Percentiles rank a stretch among this genome's conserved stretches.
phyloP scores from a whole-genome alignment of 2,329 filamentous ascomycete genomes.

The Penicillium digitatum region DNA sequence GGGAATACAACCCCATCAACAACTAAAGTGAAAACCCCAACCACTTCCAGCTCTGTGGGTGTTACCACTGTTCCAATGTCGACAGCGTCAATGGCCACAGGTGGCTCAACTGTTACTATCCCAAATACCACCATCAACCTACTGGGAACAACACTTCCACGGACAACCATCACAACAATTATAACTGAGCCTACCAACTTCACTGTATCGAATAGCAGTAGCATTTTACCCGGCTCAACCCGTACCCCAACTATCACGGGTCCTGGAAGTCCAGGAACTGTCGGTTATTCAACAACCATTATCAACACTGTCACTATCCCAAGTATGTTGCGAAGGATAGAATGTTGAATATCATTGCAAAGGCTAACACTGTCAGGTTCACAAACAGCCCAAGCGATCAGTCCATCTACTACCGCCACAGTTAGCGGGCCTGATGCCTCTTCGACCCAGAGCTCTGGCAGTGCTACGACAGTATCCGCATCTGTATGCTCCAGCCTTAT shows the following conservation, averaged over 20 bases:
- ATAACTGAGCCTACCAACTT: conserved; percentile 4
- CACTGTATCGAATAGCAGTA: conserved; percentile 1
- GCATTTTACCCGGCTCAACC: conserved; percentile 4
- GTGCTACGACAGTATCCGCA: conserved; percentile 1
- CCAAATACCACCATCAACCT: conserved; percentile 3
- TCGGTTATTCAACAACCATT: neutral
- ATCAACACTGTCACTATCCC: neutral
- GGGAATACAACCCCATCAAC: neutral
- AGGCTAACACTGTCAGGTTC: conserved; percentile 1
- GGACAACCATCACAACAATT: conserved; percentile 6
- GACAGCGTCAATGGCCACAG: neutral
- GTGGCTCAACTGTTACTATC: conserved; percentile 3
- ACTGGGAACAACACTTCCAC: neutral
- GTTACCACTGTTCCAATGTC: neutral
- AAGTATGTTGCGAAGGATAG: conserved; percentile 1
- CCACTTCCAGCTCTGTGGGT: neutral
- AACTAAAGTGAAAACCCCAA: neutral
- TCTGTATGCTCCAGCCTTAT: conserved; percentile 29
- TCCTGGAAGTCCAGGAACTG: conserved; percentile 1
- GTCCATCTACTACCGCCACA: neutral
- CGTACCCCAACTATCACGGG: conserved; percentile 1
- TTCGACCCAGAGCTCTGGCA: neutral
- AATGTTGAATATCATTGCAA: neutral
- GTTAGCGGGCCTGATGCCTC: neutral
- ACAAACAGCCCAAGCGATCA: neutral